Base-by-base conservation (phyloP, 441 rosid genomes). In the Adansonia rubrostipa region DNA sequence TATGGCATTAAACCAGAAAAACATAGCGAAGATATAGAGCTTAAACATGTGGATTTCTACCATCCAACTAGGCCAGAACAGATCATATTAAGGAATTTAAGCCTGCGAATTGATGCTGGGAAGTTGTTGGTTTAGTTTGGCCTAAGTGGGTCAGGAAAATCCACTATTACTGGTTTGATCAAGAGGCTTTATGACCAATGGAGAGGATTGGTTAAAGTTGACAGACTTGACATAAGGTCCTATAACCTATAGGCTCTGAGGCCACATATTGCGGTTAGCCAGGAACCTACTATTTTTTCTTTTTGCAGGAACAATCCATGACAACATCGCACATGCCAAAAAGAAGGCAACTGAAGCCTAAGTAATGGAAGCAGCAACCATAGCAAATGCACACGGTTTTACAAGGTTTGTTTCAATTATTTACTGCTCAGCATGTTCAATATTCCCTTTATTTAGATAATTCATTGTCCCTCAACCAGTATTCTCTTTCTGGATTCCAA, bases 351-450 rank as follows among this genome's bases (percentile, higher is more conserved):
- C 74, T 1, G 71, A 77, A 48, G 61, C 77, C n/a, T 75, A 77
- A 57, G 60, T 77, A 15, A 42, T 67, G 47, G 66, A 73, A 44
- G 73, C 73, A 4, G 79, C 83, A 10, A 57, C 47, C 10, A 6
- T n/a, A 1, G 80, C 78, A 13, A 81, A 81, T 36, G 80, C 74
- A 6, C 80, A 73, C 19, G 77, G 74, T 6, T 81, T 81, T 20
- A 69, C 69, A 75, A 68, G 77, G 79, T 76, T 51, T 45, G 48
- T 58, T n/a, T 14, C 33, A 3, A 0, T 19, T 61, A 50, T 22
- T 9, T 47, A 17, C 28, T 33, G 56, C 5, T 72, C 13, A 14
- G 10, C 4, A 14, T 48, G 20, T 63, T 17, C 36, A 64, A 4
- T 53, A 7, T 53, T 66, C 8, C 2, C 50, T 11, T 53, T 14